Evolutionary conservation across 768 basidiomycete species (phyloP), one percentile per base, ranked within the genome.

Genomic region (Roridomyces roridus): DNA sequence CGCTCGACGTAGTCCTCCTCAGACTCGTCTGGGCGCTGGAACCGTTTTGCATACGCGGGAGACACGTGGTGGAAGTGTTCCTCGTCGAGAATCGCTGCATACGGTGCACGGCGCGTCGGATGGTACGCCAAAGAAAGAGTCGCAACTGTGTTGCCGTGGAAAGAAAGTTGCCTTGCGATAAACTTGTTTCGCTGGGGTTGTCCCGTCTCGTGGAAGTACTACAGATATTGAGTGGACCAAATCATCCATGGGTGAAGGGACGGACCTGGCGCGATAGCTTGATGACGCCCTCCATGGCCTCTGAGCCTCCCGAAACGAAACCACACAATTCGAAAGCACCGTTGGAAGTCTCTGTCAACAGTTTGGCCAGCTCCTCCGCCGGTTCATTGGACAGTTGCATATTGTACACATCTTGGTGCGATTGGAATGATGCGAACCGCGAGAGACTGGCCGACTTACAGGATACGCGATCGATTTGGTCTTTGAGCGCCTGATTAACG

Each of bases 211-310:
- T 80, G 75, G 61, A 79, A 91, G 68, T 92, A 93, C 87, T 92
- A 46, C 17, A 24, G 9, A 37, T 18, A 46, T 56, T 40, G 52
- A 47, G 46, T 18, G 51, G 48, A 34, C 15, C 25, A 39, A 15
- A 26, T 23, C 24, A 28, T 17, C 18, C 20, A 15, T 37, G 49
- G 15, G 31, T 45, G 29, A 58, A 50, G 23, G 50, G 20, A 63
- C 73, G 14, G 66, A 89, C 88, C 77, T 94, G 92, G 65, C 88
- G 83, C 26, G 87, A 84, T 3, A 92, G 80, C 72, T 96, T 96
- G 51, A 94, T 78, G n/a, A 85, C 87, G 54, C 85, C 82, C 61
- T 96, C 94, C 89, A 94, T 91, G 0, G 93, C 92, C 71, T 96
- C 94, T 3, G 92, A 89, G 44, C 92, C 92, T 70, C 92, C 92